Evolutionary conservation across 768 basidiomycete genomes (phyloP).

Genomic region (Hortiboletus flavorubellus): DNA sequence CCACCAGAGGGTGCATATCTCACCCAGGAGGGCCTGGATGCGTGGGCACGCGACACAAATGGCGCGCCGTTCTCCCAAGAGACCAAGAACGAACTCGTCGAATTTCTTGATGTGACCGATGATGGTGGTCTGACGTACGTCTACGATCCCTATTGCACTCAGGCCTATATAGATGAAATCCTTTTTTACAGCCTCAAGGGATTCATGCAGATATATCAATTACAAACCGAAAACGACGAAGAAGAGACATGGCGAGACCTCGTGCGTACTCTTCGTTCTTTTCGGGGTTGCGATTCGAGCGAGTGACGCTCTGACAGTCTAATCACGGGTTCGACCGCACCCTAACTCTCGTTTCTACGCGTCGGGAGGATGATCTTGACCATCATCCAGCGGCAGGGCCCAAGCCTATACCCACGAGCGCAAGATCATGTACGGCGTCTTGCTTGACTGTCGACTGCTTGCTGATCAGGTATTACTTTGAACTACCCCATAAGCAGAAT

Average conservation of each 20-base stretch:
- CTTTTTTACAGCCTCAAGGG: conserved; percentile 58
- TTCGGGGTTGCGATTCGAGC: background rate
- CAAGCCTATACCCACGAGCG: conserved; percentile 11
- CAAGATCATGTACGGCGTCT: conserved; percentile 16
- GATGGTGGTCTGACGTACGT: conserved; percentile 72
- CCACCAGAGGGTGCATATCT: conserved; percentile 57
- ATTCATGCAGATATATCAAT: conserved; percentile 77
- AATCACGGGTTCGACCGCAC: conserved; percentile 74
- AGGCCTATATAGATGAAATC: background rate
- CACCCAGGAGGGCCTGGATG: conserved; percentile 58
- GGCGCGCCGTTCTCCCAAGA: conserved; percentile 75
- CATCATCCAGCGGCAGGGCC: conserved; percentile 7
- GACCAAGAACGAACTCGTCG: conserved; percentile 72
- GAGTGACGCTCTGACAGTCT: conserved; percentile 40
- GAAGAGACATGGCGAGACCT: conserved; percentile 84
- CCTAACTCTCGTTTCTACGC: conserved; percentile 54
- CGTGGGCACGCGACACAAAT: conserved; percentile 78
- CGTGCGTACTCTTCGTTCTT: conserved; percentile 38
- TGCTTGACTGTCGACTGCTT: background rate
- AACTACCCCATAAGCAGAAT: conserved; percentile 14
- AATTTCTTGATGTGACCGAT: conserved; percentile 72
- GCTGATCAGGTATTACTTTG: background rate
- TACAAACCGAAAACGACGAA: conserved; percentile 84
- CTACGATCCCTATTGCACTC: background rate
- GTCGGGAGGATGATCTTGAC: conserved; percentile 47